Conservation (phyloP, 331 rosid genomes). For the Prunus yedoensis region DNA sequence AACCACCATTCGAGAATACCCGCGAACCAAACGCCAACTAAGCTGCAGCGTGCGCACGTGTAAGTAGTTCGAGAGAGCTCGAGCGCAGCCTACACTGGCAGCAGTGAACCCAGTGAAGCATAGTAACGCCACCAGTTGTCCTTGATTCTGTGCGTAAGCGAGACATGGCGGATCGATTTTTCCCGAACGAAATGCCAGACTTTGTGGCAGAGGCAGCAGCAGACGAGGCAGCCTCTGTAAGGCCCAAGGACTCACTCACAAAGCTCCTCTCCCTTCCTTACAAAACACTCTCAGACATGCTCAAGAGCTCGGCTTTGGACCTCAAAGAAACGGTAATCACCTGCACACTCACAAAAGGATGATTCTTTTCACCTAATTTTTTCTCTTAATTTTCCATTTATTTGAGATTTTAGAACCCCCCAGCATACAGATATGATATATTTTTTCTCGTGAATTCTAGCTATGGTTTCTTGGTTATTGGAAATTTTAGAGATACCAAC, state of each 20-base stretch:
- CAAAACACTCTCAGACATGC: slow-evolving; percentile 30
- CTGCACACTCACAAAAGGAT: background rate
- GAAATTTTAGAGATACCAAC: background rate
- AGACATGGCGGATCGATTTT: slow-evolving; percentile 78
- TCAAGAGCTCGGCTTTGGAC: slow-evolving; percentile 52
- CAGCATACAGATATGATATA: no score
- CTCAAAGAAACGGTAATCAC: slow-evolving; percentile 60
- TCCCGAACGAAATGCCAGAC: slow-evolving; percentile 58
- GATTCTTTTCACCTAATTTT: background rate
- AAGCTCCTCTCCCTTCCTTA: slow-evolving; percentile 57
- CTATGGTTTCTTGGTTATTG: background rate
- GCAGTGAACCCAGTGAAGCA: background rate
- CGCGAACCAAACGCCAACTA: background rate
- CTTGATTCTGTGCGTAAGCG: background rate
- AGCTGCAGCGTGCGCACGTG: background rate
- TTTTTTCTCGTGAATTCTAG: slow-evolving; percentile 15
- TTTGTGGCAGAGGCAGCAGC: slow-evolving; percentile 41
- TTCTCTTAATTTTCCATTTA: background rate
- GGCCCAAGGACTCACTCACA: slow-evolving; percentile 31
- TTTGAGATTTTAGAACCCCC: background rate
- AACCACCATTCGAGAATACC: background rate
- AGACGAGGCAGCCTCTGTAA: slow-evolving; percentile 28
- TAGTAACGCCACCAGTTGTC: background rate
- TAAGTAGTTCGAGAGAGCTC: background rate
- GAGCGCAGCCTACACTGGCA: background rate